Evolutionary conservation across 2,329 filamentous ascomycete species (phyloP).

Genomic region (Aspergillus sp.): DNA sequence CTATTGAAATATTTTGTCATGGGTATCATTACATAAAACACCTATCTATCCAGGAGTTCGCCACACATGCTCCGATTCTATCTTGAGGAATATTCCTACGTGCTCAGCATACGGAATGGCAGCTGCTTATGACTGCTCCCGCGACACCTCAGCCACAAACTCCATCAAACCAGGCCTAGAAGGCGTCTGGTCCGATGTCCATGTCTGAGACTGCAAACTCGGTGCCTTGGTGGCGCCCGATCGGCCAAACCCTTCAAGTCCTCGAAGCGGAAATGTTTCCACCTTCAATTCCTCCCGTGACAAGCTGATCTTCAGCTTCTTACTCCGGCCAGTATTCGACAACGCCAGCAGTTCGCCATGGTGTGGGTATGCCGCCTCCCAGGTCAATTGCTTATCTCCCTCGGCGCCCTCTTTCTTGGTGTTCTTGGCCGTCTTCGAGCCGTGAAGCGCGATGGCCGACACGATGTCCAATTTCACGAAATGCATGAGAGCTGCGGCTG

Average conservation of each 20-base stretch:
- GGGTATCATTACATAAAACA: neutral
- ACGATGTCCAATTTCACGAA: constrained; percentile 43
- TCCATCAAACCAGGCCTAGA: constrained; percentile 27
- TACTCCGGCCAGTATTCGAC: constrained; percentile 23
- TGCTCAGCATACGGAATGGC: no score
- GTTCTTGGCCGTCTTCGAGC: neutral
- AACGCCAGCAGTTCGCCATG: constrained; percentile 36
- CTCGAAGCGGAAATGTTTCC: constrained; percentile 21
- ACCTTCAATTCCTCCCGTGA: constrained; percentile 30
- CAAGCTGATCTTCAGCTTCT: constrained; percentile 36
- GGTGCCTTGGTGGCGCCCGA: constrained; percentile 14
- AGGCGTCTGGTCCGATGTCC: constrained; percentile 20
- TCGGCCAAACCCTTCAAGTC: constrained; percentile 20
- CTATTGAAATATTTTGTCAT: neutral
- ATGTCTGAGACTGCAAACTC: constrained; percentile 21
- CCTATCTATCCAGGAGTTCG: neutral
- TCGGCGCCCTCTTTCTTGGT: neutral
- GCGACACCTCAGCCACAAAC: constrained; percentile 26
- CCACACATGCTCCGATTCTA: neutral
- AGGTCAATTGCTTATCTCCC: constrained; percentile 13
- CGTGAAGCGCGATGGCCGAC: constrained; percentile 29
- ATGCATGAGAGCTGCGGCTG: constrained; percentile 36
- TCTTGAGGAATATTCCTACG: no score
- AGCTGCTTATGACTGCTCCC: neutral
- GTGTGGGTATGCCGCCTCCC: constrained; percentile 37